Evolutionary conservation across 177 flowering plant species (phyloP).

Genomic region (Vitis hybrid): DNA sequence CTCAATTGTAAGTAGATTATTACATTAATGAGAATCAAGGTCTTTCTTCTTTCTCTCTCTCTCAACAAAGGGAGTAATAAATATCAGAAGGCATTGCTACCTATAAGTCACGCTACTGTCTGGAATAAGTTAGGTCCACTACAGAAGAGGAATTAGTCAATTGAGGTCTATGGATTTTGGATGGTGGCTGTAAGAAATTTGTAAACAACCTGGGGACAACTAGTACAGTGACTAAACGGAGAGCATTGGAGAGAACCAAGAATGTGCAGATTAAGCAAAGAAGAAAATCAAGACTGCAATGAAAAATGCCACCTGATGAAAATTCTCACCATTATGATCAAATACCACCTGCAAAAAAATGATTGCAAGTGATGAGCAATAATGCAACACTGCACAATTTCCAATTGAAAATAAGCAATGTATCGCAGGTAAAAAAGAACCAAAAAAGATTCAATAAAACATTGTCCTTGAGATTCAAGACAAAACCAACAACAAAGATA

Average conservation of each 20-base stretch:
- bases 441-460: background rate
- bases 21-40: no score
- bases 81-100: no score
- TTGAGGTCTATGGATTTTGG: no score
- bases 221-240: no score
- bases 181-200: no score
- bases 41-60: no score
- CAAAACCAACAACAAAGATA: background rate
- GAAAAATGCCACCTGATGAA: conserved; percentile 1
- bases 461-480: background rate
- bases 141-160: no score
- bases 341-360: conserved; percentile 80
- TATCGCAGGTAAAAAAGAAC: background rate
- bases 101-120: no score
- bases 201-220: no score
- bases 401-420: background rate
- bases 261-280: background rate
- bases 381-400: conserved; percentile 7
- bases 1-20: no score
- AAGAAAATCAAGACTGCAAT: conserved; percentile 6
- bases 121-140: no score
- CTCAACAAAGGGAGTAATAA: no score
- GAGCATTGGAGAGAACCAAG: background rate
- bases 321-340: conserved; percentile 89
- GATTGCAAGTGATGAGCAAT: conserved; percentile 6